Conservation (phyloP, 768 basidiomycete species). For the Suillus placidus region DNA sequence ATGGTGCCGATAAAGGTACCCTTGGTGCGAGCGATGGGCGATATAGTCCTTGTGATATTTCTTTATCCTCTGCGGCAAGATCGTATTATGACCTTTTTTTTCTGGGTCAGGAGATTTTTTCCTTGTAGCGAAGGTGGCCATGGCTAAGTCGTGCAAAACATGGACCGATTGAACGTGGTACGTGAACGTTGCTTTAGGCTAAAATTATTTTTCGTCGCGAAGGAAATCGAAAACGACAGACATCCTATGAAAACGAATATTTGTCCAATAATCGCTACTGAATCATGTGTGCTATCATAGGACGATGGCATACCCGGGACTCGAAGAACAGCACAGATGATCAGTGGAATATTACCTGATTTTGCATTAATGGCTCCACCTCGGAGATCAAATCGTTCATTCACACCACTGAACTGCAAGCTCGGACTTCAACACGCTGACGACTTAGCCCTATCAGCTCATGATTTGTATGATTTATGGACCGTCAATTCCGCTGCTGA, state of each 20-base stretch:
- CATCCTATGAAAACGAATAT: background rate
- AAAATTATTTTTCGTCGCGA: conserved; percentile 1
- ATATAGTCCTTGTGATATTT: background rate
- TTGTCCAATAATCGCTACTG: background rate
- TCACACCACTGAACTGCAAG: background rate
- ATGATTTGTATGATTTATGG: background rate
- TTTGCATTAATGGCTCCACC: background rate
- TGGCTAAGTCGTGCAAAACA: background rate
- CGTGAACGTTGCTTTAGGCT: background rate
- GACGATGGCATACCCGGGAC: background rate
- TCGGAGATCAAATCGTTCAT: background rate
- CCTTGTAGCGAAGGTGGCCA: background rate
- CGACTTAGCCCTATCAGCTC: background rate
- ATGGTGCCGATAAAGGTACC: background rate
- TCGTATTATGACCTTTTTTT: background rate
- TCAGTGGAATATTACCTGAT: background rate
- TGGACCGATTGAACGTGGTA: background rate
- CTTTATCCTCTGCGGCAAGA: no score
- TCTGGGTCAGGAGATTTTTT: background rate
- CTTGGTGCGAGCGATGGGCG: background rate
- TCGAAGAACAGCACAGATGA: background rate
- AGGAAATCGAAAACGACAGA: background rate
- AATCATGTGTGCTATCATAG: background rate
- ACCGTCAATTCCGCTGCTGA: background rate
- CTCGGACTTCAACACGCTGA: background rate